Base-by-base conservation (phyloP, 495 filamentous ascomycete species). In the Aspergillus conjunctus region DNA sequence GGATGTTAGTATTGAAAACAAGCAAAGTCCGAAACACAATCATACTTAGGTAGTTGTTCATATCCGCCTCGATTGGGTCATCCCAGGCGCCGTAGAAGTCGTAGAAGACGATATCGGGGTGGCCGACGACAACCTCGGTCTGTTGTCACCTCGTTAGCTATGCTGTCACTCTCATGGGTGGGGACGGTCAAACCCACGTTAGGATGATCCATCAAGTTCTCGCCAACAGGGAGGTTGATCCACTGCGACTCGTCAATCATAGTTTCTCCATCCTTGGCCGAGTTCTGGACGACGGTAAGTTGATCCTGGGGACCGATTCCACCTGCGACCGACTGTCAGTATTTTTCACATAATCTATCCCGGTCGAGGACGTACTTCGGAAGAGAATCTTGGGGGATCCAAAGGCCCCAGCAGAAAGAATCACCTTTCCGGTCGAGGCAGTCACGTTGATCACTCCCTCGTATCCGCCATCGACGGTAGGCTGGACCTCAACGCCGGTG, bases 221-320 rank as follows among this genome's bases (percentile, higher is more conserved):
- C 80, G 22, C 90, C 89, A 18, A 93, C 89, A 20, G 90, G 89
- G 15, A 90, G 77, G 61, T 85, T 76, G 67, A 93, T 88, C 88
- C 88, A 91, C 17, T 83, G 65, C 1, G 70, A 63, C 77, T 87
- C 79, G n/a, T 71, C 76, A 8, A 82, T 69, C 18, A 85, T 83
- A 54, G 84, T 79, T 1, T 76, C 67, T 22, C 74, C 71, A 21
- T 59, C 56, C 4, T 20, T 7, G 1, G 56, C 12, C 3, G 80
- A 82, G 54, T 70, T 68, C 61, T 82, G 76, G 34, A 87, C 83
- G 9, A 84, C 64, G 46, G 78, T 72, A 17, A 89, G 83, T 73
- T 86, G 82, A 61, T 86, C 83, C n/a, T 73, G 62, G 22, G 84
- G 86, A 8, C 87, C 87, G 66, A 91, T 90, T 44, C 56, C 56